Evolutionary conservation across 2,329 filamentous ascomycete genomes (phyloP).

Genomic region (Annulohypoxylon truncatum): DNA sequence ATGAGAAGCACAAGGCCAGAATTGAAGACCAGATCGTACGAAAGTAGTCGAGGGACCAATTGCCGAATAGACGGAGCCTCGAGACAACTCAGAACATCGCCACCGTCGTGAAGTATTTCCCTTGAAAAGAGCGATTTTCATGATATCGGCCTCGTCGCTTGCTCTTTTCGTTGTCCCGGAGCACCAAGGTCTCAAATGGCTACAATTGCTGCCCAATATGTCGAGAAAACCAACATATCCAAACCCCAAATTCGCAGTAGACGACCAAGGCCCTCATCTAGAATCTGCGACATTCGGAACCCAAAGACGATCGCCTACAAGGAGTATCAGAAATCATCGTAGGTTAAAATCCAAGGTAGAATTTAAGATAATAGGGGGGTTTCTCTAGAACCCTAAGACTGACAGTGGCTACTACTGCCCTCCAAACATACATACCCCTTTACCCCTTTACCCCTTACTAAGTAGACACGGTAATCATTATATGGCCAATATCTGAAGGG

Average conservation of each 20-base stretch:
- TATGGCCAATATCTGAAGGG: neutral
- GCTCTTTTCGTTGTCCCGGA: neutral
- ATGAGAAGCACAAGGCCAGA: neutral
- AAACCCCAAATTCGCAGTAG: neutral
- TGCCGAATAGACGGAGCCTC: constrained; percentile 18
- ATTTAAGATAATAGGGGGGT: too few relatives aligned
- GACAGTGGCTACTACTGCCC: neutral
- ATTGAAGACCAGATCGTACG: neutral
- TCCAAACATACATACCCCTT: neutral
- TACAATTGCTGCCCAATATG: constrained; percentile 31
- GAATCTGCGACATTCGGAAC: neutral
- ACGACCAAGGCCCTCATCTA: neutral
- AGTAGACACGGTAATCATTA: neutral
- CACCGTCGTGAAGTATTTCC: constrained; percentile 9
- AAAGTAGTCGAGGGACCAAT: constrained; percentile 4
- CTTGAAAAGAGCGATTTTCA: constrained; percentile 5
- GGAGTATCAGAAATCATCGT: neutral
- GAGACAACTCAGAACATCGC: constrained; percentile 1
- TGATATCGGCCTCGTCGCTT: constrained; percentile 9
- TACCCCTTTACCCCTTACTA: neutral
- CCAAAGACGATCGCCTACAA: neutral
- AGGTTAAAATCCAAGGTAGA: too few relatives aligned
- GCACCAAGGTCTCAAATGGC: neutral
- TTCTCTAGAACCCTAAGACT: neutral
- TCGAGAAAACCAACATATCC: constrained; percentile 8